Base-by-base conservation (phyloP, 345 rosid species). In the Euclidium syriacum region DNA sequence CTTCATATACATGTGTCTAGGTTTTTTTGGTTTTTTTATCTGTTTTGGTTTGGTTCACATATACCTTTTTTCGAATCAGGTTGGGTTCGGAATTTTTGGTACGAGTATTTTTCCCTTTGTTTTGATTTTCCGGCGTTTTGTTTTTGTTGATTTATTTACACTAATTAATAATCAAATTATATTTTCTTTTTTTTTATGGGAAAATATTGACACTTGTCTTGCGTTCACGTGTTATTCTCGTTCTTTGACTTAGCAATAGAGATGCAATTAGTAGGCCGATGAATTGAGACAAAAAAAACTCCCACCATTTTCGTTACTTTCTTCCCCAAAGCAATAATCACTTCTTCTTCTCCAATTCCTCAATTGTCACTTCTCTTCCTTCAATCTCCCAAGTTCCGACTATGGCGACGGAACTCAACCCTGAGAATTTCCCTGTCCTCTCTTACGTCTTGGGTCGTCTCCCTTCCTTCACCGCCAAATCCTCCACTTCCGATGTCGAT, bases 371-470 rank as follows among this genome's bases (percentile, higher is more conserved):
- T 12, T 41, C 26, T 12, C 30, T 40, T 12, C 30, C 15, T 15
- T 38, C 34, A 61, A 46, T 41, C 68, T 34, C 35, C 10, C 49
- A 49, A 40, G 65, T 34, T 27, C 10, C 49, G 42, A 40, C 40
- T 10, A 43, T 53, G 64, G 39, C 69, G 7, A 42, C 68, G 18
- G 97, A 94, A 63, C 95, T 95, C 1, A 83, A 79, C 67, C 85
- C 88, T 36, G 77, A 75, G 32, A 69, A 71, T 25, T 80, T 76
- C 70, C 99, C 99, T 18, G 68, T 94, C 49, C 97, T 94, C 30
- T 90, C 97, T 62, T 94, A 87, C 78, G 89, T 94, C 71, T 71
- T 90, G 75, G 70, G 75, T 52, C 87, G 84, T 11, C 74, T 84
- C 33, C 91, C 98, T 30, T 77, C 96, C n/a, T 51, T 90, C 52